Base-by-base conservation (phyloP, 176 grass and related monocot species). In the Oryza australiensis region DNA sequence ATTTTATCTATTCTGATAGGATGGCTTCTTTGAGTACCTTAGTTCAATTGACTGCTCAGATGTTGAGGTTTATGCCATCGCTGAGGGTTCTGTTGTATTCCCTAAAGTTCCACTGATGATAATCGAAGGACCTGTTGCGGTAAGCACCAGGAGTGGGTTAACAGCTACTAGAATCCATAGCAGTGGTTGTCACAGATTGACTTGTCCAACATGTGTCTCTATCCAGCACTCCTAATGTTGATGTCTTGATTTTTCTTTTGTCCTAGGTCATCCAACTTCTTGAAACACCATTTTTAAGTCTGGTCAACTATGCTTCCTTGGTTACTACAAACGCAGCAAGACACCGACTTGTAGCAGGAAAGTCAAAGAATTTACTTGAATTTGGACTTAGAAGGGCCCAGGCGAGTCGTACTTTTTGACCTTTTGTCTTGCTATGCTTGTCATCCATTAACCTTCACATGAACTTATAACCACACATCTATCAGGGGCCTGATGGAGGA, bases 311-410 rank as follows among this genome's bases (percentile, higher is more conserved):
- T 86, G 92, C 95, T 29, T 98, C 95, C 22, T 86, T 98, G 80
- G 95, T 98, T 79, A 93, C 92, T 24, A 98, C 95, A 84, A 98
- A 98, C 86, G 95, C 95, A 59, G 90, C 95, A 75, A 81, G 95
- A 45, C 95, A 98, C 81, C 84, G 90, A 51, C 85, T 91, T 77
- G 88, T 98, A 55, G 88, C 95, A 60, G 95, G 95, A 64, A 91
- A 98, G 80, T 84, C 89, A n/a, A 98, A 95, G 70, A 91, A 83
- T 80, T 80, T 98, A 71, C 86, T 98, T 53, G 95, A 98, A 86
- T 98, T 98, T 82, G 95, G 92, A 65, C 90, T 98, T 91, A 85
- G 95, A 75, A 85, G 95, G 22, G 95, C 95, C 79, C 95, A 98
- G 74, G 95, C 93, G 68, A 38, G 77, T 80, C 49, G 64, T 80